Evolutionary conservation across 768 basidiomycete species (phyloP).

Genomic region (Tephrocybe rancida): DNA sequence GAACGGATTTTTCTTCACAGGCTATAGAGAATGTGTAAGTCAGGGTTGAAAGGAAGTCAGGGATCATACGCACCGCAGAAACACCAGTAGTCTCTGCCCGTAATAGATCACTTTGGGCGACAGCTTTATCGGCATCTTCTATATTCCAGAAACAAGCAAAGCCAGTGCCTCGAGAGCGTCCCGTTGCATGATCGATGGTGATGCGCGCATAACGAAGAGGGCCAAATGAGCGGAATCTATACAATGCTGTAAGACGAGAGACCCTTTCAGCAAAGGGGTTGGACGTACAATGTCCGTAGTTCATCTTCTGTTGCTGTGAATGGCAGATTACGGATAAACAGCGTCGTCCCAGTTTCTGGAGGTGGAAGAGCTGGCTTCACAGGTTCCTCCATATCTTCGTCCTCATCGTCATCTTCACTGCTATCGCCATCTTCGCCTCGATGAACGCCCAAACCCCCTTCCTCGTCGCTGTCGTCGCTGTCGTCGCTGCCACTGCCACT

Average conservation of each 20-base stretch:
- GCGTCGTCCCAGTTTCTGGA: slow-evolving; percentile 86
- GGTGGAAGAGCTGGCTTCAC: slow-evolving; percentile 73
- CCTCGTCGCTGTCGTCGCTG: slow-evolving; percentile 45
- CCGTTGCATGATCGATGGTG: slow-evolving; percentile 79
- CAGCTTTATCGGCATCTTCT: slow-evolving; percentile 83
- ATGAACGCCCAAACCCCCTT: slow-evolving; percentile 48
- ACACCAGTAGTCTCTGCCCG: slow-evolving; percentile 63
- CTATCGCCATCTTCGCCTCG: slow-evolving; percentile 42
- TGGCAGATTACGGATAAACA: slow-evolving; percentile 93
- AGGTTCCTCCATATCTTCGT: slow-evolving; percentile 43
- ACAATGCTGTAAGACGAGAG: not conserved
- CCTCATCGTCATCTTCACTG: slow-evolving; percentile 34
- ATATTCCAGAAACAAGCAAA: slow-evolving; percentile 98
- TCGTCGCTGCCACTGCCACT: slow-evolving; percentile 39
- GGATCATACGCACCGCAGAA: slow-evolving; percentile 27
- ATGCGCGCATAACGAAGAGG: slow-evolving; percentile 92
- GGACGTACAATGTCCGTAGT: slow-evolving; percentile 73
- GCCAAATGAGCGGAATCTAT: slow-evolving; percentile 89
- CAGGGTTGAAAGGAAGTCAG: not conserved
- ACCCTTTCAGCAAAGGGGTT: not conserved
- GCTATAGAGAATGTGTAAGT: slow-evolving; percentile 29
- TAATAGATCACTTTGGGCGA: slow-evolving; percentile 78
- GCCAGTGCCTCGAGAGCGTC: slow-evolving; percentile 91
- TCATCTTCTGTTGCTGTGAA: slow-evolving; percentile 95
- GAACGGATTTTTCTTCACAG: slow-evolving; percentile 81